phyloP scores from a whole-genome alignment of 495 filamentous ascomycete species.

The Articulospora tetracladia region DNA sequence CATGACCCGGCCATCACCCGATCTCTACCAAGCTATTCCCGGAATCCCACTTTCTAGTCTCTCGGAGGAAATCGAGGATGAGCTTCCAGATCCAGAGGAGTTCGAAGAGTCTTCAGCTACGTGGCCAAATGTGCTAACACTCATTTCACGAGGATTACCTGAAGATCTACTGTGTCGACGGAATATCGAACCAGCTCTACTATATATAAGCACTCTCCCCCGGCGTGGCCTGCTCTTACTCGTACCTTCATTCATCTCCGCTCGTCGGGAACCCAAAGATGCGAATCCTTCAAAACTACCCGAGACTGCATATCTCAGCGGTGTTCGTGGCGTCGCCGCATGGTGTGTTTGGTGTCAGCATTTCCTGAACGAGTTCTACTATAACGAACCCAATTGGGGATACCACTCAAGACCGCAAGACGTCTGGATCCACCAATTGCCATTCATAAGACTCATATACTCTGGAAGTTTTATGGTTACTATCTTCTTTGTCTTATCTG shows the following conservation, averaged over 20 bases:
- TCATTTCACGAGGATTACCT: no score
- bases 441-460: constrained; percentile 55
- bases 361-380: constrained; percentile 36
- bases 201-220: no score
- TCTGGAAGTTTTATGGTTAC: constrained; percentile 64
- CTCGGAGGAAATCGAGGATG: no score
- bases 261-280: constrained; percentile 15
- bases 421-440: constrained; percentile 53
- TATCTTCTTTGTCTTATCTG: constrained; percentile 69
- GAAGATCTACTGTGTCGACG: no score
- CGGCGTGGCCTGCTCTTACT: background rate
- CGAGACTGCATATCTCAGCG: constrained; percentile 48
- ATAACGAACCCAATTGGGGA: constrained; percentile 30
- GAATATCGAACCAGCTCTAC: no score
- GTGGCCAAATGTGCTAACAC: no score
- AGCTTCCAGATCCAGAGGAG: no score
- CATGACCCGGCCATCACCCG: no score
- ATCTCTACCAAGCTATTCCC: no score
- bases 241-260: constrained; percentile 24
- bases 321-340: constrained; percentile 48
- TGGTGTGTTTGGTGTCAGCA: constrained; percentile 44
- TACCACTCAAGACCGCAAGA: constrained; percentile 40
- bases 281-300: constrained; percentile 16
- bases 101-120: no score
- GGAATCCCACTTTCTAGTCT: no score